Conservation (phyloP, 2,329 filamentous ascomycete species). For the Fusarium torulosum region DNA sequence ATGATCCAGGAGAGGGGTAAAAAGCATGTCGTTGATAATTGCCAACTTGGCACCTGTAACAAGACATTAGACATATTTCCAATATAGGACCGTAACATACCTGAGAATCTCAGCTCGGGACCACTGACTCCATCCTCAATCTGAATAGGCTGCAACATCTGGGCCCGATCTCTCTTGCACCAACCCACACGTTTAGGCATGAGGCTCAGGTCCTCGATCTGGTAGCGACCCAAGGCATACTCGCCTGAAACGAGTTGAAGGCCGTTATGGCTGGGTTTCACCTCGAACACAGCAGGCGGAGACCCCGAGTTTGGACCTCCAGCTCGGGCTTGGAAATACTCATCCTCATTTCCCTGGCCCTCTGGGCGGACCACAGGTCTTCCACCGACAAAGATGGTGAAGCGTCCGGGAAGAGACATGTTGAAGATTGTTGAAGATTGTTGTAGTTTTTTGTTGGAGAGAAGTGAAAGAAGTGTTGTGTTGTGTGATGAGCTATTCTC, state of each 20-base stretch:
- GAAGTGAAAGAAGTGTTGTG: not conserved
- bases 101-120: slow-evolving; percentile 6
- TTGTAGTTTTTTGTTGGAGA: not conserved
- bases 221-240: not conserved
- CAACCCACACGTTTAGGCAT: slow-evolving; percentile 20
- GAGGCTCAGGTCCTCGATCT: slow-evolving; percentile 9
- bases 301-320: too few relatives aligned
- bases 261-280: fast-evolving
- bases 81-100: not conserved
- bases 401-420: not conserved
- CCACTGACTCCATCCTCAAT: not conserved
- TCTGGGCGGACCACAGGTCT: not conserved
- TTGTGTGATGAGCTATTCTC: fast-evolving
- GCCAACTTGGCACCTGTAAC: not conserved
- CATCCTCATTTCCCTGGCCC: not conserved
- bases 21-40: not conserved
- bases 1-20: not conserved
- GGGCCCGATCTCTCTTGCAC: not conserved
- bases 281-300: not conserved
- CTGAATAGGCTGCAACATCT: not conserved
- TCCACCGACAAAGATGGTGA: not conserved
- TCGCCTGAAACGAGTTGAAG: not conserved
- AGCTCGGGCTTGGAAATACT: not conserved
- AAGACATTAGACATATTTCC: not conserved
- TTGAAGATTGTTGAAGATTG: too few relatives aligned